Percentiles rank a stretch among this genome's conserved stretches.
These are phyloP conservation scores for Solanum neorickii DNA, from an alignment of 257 asterid genomes.

Conservation along the genomic window DNA sequence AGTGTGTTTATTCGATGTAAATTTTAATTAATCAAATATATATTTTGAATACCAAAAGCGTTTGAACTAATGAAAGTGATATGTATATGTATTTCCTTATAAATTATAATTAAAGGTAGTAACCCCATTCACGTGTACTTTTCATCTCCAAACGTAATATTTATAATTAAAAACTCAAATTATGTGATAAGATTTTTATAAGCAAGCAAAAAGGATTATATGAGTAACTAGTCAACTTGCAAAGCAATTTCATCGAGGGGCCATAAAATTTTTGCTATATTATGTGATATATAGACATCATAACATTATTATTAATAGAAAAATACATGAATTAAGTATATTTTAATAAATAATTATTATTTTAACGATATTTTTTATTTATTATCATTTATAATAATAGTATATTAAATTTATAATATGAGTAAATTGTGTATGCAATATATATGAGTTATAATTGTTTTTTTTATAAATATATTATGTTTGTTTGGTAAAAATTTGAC, in stretches of 20 bases:
- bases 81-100: background rate
- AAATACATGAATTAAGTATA: too few species aligned
- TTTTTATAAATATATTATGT: too few species aligned
- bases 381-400: too few species aligned
- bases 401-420: too few species aligned
- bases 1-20: fast-evolving
- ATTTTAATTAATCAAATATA: background rate
- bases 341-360: too few species aligned
- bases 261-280: background rate
- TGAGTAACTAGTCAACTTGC: background rate
- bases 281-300: background rate
- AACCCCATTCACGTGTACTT: background rate
- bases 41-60: background rate
- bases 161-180: background rate
- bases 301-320: background rate
- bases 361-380: too few species aligned
- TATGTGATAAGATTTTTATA: background rate
- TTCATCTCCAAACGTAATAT: background rate
- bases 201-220: background rate
- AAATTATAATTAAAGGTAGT: background rate
- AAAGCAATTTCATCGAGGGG: background rate
- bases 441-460: too few species aligned
- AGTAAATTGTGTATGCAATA: too few species aligned
- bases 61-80: background rate
- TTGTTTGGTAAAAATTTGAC: too few species aligned